These are phyloP conservation scores for Zasmidium cellare DNA, from an alignment of 2,329 filamentous ascomycete genomes.

Conservation along the genomic window DNA sequence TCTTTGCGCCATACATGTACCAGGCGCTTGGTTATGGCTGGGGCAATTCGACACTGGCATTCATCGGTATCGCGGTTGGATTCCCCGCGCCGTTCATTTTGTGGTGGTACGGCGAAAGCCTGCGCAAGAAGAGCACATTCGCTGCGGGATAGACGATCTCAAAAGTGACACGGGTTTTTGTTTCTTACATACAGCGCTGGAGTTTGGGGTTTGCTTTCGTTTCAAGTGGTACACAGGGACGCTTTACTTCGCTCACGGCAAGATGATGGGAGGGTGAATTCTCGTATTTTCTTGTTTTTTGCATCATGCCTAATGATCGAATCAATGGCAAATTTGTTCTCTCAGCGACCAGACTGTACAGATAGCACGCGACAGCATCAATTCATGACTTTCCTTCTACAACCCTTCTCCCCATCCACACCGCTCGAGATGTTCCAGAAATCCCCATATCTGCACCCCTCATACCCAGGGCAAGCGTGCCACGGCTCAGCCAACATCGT, in stretches of 20 bases:
- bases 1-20: constrained; percentile 59
- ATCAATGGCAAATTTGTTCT: neutral
- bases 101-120: constrained; percentile 42
- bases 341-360: neutral
- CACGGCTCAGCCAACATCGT: neutral
- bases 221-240: no score
- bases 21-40: constrained; percentile 48
- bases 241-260: neutral
- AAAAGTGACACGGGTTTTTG: no score
- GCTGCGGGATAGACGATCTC: constrained; percentile 33
- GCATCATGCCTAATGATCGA: neutral
- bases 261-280: neutral
- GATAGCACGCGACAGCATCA: neutral
- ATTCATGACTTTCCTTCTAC: no score
- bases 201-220: neutral
- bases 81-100: constrained; percentile 50
- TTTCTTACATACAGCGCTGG: neutral
- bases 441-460: neutral
- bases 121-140: constrained; percentile 38
- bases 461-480: neutral
- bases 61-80: constrained; percentile 55
- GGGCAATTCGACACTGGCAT: constrained; percentile 57
- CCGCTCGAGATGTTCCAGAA: neutral
- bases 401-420: no score
- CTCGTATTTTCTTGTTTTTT: constrained; percentile 1